Evolutionary conservation across 1,139 yeast species (phyloP).

Genomic region (Nakaseomyces uthaithaninus): DNA sequence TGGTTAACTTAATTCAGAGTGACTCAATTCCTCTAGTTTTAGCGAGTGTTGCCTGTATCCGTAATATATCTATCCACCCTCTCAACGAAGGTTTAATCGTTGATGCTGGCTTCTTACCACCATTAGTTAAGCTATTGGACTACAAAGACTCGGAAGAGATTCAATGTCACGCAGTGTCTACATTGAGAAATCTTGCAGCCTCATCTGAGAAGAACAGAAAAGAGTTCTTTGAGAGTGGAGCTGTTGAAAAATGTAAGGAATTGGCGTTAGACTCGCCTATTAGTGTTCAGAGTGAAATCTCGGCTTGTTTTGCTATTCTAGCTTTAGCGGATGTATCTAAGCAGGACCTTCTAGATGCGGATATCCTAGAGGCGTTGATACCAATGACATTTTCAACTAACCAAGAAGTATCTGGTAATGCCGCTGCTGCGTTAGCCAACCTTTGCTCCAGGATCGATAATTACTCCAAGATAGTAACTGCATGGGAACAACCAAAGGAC

Average conservation of each 20-base stretch:
- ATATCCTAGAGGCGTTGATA: conserved; percentile 78
- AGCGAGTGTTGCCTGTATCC: conserved; percentile 96
- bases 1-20: conserved; percentile 79
- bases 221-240: conserved; percentile 90
- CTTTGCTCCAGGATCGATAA: conserved; percentile 75
- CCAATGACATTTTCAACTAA: conserved; percentile 84
- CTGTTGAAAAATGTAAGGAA: conserved; percentile 87
- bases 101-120: conserved; percentile 90
- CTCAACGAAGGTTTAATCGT: conserved; percentile 89
- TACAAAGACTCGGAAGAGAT: conserved; percentile 88
- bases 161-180: conserved; percentile 95
- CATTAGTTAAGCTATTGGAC: conserved; percentile 77
- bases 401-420: conserved; percentile 95
- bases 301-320: conserved; percentile 94
- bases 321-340: conserved; percentile 95
- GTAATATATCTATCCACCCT: conserved; percentile 95
- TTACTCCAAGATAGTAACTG: conserved; percentile 67
- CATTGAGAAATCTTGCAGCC: conserved; percentile 92
- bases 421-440: conserved; percentile 97
- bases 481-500: conserved; percentile 75
- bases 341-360: conserved; percentile 72
- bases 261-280: conserved; percentile 78
- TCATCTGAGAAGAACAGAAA: conserved; percentile 86
- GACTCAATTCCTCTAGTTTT: conserved; percentile 86
- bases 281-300: conserved; percentile 87